Evolutionary conservation across 2,329 filamentous ascomycete species (phyloP).

Genomic region (Atkinsonella texensis): DNA sequence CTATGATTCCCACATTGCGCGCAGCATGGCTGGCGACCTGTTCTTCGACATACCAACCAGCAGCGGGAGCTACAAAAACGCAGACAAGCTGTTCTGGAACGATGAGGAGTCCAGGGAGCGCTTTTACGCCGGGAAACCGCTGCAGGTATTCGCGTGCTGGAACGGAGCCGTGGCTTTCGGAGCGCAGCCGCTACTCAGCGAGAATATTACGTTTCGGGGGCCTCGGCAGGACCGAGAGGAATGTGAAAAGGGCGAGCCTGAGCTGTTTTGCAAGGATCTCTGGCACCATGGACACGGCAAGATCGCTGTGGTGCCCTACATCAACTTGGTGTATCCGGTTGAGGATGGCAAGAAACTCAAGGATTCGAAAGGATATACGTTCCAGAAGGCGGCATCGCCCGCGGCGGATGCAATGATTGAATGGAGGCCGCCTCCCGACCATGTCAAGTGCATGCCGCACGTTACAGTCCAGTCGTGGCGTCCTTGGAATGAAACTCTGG

Average conservation of each 20-base stretch:
- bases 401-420: slow-evolving; percentile 23
- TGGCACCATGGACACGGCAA: slow-evolving; percentile 37
- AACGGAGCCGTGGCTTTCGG: slow-evolving; percentile 40
- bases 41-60: slow-evolving; percentile 42
- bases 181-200: slow-evolving; percentile 32
- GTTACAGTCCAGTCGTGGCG: slow-evolving; percentile 28
- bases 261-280: slow-evolving; percentile 44
- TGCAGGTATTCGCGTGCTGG: slow-evolving; percentile 51
- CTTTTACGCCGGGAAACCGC: slow-evolving; percentile 27
- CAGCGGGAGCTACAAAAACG: slow-evolving; percentile 32
- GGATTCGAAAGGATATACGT: not conserved
- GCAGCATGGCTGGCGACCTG: slow-evolving; percentile 37
- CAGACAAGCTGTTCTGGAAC: slow-evolving; percentile 41
- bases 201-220: slow-evolving; percentile 17
- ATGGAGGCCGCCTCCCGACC: slow-evolving; percentile 32
- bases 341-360: slow-evolving; percentile 26
- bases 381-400: slow-evolving; percentile 25
- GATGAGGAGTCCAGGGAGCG: slow-evolving; percentile 23
- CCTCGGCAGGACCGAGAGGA: slow-evolving; percentile 21
- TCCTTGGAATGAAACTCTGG: slow-evolving; percentile 16
- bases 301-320: slow-evolving; percentile 42
- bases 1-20: slow-evolving; percentile 45
- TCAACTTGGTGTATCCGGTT: slow-evolving; percentile 43
- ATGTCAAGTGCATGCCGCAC: slow-evolving; percentile 35
- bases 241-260: slow-evolving; percentile 42